Conservation (phyloP, 2,329 filamentous ascomycete genomes). For the Lithohypha guttulata region DNA sequence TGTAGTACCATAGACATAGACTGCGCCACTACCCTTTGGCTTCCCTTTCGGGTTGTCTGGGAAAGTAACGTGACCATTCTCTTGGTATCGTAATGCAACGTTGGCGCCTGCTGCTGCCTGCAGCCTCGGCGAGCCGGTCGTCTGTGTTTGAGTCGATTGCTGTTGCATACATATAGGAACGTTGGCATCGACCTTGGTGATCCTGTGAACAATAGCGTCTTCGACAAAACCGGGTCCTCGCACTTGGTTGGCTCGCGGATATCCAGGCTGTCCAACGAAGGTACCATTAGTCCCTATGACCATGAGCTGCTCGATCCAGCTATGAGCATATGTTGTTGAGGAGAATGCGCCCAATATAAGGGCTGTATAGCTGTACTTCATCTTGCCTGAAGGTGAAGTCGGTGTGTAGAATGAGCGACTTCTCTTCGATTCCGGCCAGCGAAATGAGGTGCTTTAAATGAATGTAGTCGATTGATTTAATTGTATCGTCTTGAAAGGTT, state of each 20-base stretch:
- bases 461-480: too few species aligned
- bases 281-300: constrained; percentile 63
- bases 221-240: constrained; percentile 51
- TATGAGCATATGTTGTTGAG: constrained; percentile 46
- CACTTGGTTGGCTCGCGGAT: constrained; percentile 57
- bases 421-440: constrained; percentile 9
- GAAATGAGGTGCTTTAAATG: too few species aligned
- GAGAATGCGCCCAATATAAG: constrained; percentile 23
- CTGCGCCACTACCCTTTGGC: constrained; percentile 55
- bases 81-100: constrained; percentile 57
- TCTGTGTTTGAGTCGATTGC: constrained; percentile 52
- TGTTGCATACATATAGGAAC: constrained; percentile 51
- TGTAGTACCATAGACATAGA: constrained; percentile 63
- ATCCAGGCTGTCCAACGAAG: constrained; percentile 61
- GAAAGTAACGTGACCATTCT: constrained; percentile 65
- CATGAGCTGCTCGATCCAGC: constrained; percentile 70
- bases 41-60: constrained; percentile 48
- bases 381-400: constrained; percentile 1
- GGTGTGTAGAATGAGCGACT: too few species aligned
- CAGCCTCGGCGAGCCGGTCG: constrained; percentile 52
- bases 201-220: constrained; percentile 48
- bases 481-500: too few species aligned
- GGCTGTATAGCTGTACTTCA: constrained; percentile 7
- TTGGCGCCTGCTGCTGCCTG: constrained; percentile 49
- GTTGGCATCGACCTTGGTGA: constrained; percentile 45